These are phyloP conservation scores for Ceratonia siliqua DNA, from an alignment of 306 rosid genomes.

Conservation along the genomic window DNA sequence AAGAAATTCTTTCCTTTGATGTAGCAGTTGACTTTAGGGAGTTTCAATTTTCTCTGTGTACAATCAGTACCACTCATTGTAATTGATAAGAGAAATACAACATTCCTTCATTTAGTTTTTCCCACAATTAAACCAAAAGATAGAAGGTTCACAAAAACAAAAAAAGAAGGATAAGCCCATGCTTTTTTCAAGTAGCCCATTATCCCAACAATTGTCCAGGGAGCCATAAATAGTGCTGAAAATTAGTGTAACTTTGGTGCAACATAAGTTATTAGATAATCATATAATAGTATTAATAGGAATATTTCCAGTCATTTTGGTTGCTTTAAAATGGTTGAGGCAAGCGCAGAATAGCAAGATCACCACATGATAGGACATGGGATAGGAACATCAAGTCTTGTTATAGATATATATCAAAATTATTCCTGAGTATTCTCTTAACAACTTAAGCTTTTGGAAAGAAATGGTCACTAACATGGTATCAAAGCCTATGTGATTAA, in stretches of 20 bases:
- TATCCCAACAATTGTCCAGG: neutral
- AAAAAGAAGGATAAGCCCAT: constrained; percentile 11
- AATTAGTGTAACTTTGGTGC: neutral
- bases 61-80: no score
- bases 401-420: neutral
- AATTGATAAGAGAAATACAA: no score
- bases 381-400: neutral
- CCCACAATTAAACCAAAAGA: constrained; percentile 18
- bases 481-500: neutral
- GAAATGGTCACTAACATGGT: neutral
- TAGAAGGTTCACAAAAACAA: neutral
- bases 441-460: neutral
- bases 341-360: neutral
- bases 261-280: constrained; percentile 4
- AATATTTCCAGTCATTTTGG: neutral
- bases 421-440: no score
- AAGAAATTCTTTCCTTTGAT: no score
- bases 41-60: no score
- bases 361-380: neutral
- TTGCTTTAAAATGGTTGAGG: neutral
- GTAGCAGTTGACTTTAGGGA: no score
- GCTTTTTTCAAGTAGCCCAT: constrained; percentile 6
- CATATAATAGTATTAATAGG: neutral
- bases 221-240: constrained; percentile 25
- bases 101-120: no score